These are phyloP conservation scores for Naumovozyma castellii DNA, from an alignment of 805 yeast genomes.

Conservation along the genomic window DNA sequence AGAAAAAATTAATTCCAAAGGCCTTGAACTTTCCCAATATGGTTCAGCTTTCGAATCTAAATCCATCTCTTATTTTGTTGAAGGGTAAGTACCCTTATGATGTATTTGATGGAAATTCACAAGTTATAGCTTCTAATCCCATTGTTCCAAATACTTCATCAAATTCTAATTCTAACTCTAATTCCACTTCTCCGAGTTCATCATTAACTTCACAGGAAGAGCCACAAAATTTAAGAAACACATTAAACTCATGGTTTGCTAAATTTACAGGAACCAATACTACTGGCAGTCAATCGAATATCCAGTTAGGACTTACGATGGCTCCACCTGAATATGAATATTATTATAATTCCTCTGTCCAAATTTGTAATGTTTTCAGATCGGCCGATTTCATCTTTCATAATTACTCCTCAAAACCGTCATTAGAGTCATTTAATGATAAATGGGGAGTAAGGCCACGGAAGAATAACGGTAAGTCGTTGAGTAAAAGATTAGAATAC, in stretches of 20 bases:
- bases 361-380: not conserved
- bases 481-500: not conserved
- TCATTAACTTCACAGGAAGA: conserved; percentile 9
- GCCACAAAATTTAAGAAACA: not conserved
- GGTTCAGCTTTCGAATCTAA: conserved; percentile 9
- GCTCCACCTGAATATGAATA: not conserved
- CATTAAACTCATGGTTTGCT: conserved; percentile 1
- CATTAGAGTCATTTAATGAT: not conserved
- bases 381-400: not conserved
- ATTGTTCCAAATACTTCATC: not conserved
- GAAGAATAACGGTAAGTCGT: not conserved
- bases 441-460: not conserved
- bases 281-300: not conserved
- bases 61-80: conserved; percentile 13
- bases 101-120: conserved; percentile 14
- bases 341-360: not conserved
- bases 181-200: not conserved
- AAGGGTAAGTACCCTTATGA: conserved; percentile 23
- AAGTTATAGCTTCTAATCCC: too few relatives aligned
- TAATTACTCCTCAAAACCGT: not conserved
- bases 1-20: conserved; percentile 1
- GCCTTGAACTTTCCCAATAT: conserved; percentile 12
- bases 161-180: not conserved
- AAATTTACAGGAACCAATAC: not conserved
- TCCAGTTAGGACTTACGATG: not conserved